Evolutionary conservation across 768 basidiomycete genomes (phyloP), one percentile per base, ranked within the genome.

Genomic region (Tricholoma bakamatsutake): DNA sequence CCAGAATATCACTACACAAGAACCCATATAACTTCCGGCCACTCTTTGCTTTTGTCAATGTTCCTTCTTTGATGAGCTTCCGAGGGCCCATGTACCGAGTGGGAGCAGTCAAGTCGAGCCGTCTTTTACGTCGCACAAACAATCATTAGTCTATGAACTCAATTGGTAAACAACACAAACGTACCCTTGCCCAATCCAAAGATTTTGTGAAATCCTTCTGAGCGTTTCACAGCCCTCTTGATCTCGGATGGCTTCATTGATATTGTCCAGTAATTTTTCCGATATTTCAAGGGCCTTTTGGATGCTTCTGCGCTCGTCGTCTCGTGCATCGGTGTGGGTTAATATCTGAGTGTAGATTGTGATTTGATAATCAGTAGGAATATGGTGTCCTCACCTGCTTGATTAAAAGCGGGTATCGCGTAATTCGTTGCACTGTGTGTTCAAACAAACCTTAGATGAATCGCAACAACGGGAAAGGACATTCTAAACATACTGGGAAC

Each of bases 351-450:
- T 17, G n/a, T 5, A 48, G 24, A 30, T 59, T 21, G 59, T 13
- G 39, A 5, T 24, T 21, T 42, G n/a, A 34, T 42, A 42, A 52
- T 47, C 8, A 13, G 30, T 39, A 8, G 24, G 27, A 0, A 42
- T 11, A 21, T 24, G 18, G 27, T n/a, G 15, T 31, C 8, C 68
- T 17, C 49, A 83, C 85, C 71, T 92, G 90, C 53, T 85, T 84
- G 60, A 98, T 85, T 31, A 98, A 77, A 0, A 99, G 76, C 0
- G 96, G 96, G 66, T 98, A 99, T 55, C 93, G 80, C 0, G 96
- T 97, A 54, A 98, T 85, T 8, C 96, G 85, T 83, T 97, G 93
- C 93, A 95, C 91, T 93, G 47, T 57, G 17, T 40, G 12, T 33
- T 21, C 56, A 37, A 61, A 49, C 40, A 50, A 31, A 34, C 40